phyloP scores from a whole-genome alignment of 345 rosid genomes.

The Hibiscus tridactylites region DNA sequence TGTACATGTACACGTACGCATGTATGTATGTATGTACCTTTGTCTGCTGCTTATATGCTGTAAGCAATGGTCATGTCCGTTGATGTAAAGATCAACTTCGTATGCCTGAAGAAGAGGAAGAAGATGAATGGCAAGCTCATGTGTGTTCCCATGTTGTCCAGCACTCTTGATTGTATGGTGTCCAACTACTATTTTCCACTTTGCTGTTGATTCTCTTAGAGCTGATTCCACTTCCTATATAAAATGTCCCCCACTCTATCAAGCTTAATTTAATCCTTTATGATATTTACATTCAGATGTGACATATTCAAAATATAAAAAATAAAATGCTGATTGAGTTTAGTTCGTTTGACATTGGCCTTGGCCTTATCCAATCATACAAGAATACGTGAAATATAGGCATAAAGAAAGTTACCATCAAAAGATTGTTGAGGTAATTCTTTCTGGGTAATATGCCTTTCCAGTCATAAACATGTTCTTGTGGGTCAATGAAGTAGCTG shows the following conservation, averaged over 20 bases:
- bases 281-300: not conserved
- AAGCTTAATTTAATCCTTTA: too few relatives aligned
- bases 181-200: constrained; percentile 50
- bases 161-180: constrained; percentile 46
- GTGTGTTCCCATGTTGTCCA: constrained; percentile 36
- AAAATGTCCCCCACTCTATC: not conserved
- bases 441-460: constrained; percentile 22
- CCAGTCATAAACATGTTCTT: constrained; percentile 32
- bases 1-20: too few relatives aligned
- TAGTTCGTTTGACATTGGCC: too few relatives aligned
- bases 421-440: constrained; percentile 20
- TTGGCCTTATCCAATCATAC: too few relatives aligned
- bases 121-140: constrained; percentile 22
- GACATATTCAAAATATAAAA: too few relatives aligned
- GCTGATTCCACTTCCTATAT: constrained; percentile 29
- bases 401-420: constrained; percentile 13
- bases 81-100: constrained; percentile 59
- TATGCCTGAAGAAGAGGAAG: constrained; percentile 47
- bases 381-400: too few relatives aligned
- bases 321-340: too few relatives aligned
- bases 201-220: constrained; percentile 31
- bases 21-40: constrained; percentile 24
- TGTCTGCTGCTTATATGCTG: constrained; percentile 51
- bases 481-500: constrained; percentile 28
- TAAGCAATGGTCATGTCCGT: constrained; percentile 87